Base-by-base conservation (phyloP, 1,284 basidiomycete genomes). In the Apiotrichum sp. region DNA sequence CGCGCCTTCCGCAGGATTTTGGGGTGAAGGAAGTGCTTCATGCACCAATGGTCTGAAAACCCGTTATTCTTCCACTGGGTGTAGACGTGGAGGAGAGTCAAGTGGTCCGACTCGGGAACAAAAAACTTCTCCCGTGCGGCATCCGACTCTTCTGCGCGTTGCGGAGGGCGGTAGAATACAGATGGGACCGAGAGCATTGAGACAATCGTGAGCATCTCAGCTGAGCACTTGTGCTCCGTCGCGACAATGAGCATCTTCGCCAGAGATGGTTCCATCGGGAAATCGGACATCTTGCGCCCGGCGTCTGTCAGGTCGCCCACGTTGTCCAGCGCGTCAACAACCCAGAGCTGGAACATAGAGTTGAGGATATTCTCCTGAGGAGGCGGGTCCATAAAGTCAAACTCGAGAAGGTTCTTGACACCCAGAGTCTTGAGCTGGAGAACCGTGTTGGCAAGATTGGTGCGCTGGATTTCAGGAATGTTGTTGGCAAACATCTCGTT, bases 341-440 rank as follows among this genome's bases (percentile, higher is more conserved):
- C 93, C 95, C 96, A 99, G 29, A 99, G 84, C 75, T 98, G 93
- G 74, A 98, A 98, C 93, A 98, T 98, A 3, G 92, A 96, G 72
- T 96, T 97, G 48, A 95, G 80, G 65, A 93, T 95, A 71, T 95
- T 95, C 58, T 88, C 89, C 84, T 90, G 65, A 5, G 78, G 79
- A 0, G 96, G 96, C 3, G 96, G 96, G 73, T 98, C 96, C 84
- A 99, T 89, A 72, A 98, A 99, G 77, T 98, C 95, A 72, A 99
- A 99, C 57, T 93, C 93, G 65, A 98, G 89, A 53, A 98, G 83
- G 72, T 98, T 84, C 83, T 85, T 93, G 79, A 78, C 98, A 33
- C 95, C 96, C 13, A 99, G 80, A 2, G 92, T 93, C 75, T 98
- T 98, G 55, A 98, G 83, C 47, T 97, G 75, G 13, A 99, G 77